A percentile compares a stretch with the other conserved stretches of the same genome.
Conservation (phyloP, 1,284 basidiomycete species). For the Omphalotus olearius region DNA sequence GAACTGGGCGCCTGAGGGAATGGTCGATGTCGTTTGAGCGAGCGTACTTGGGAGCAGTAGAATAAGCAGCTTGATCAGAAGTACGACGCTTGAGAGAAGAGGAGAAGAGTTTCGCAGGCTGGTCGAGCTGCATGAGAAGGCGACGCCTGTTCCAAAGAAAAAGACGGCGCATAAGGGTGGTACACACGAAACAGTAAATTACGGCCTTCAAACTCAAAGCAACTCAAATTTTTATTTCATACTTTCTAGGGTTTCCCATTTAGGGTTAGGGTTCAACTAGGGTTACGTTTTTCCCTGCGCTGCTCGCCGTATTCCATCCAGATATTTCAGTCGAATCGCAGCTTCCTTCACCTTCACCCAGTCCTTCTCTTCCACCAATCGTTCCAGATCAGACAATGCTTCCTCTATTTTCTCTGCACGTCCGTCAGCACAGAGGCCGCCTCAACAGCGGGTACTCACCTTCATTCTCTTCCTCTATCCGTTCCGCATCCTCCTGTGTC, state of each 20-base stretch:
- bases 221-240: background rate
- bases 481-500: constrained; percentile 42
- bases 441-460: constrained; percentile 38
- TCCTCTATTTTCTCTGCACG: constrained; percentile 49
- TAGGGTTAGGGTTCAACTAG: background rate
- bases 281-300: constrained; percentile 46
- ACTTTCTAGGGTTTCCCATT: no score
- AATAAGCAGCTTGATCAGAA: constrained; percentile 3
- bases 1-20: no score
- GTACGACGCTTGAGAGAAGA: constrained; percentile 11
- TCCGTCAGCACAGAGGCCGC: background rate
- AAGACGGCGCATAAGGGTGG: constrained; percentile 8
- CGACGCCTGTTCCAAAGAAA: constrained; percentile 13
- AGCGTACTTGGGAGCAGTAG: constrained; percentile 11
- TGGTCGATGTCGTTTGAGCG: constrained; percentile 1
- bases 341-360: constrained; percentile 56
- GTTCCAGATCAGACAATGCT: constrained; percentile 44
- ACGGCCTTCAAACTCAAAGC: no score
- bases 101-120: background rate
- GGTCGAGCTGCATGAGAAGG: constrained; percentile 14
- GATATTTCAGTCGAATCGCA: constrained; percentile 74
- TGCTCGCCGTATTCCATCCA: constrained; percentile 71
- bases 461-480: constrained; percentile 53
- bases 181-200: no score
- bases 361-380: constrained; percentile 47